Evolutionary conservation across 768 basidiomycete genomes (phyloP).

Genomic region (Podaxis sp.): DNA sequence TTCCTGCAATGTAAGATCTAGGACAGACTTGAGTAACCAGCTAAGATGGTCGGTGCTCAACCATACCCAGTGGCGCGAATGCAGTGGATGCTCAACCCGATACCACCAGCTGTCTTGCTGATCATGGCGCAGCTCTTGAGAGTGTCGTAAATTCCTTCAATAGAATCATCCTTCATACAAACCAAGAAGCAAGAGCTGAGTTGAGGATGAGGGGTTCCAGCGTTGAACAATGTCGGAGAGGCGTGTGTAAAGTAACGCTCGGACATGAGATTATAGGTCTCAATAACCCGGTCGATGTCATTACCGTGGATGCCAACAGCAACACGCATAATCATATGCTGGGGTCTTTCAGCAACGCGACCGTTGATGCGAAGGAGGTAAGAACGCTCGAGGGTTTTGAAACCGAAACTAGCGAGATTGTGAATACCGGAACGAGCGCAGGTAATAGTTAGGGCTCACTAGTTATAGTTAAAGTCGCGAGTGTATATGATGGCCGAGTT

Average conservation of each 20-base stretch:
- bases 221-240: conserved; percentile 96
- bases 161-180: conserved; percentile 97
- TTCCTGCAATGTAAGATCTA: conserved; percentile 97
- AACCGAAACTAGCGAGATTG: conserved; percentile 72
- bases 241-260: conserved; percentile 99
- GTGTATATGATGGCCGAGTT: conserved; percentile 97
- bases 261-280: conserved; percentile 96
- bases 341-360: conserved; percentile 93
- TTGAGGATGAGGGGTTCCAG: conserved; percentile 94
- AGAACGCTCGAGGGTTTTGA: conserved; percentile 98
- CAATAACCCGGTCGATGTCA: conserved; percentile 83
- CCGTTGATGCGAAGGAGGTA: conserved; percentile 94
- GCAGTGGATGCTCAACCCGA: conserved; percentile 92
- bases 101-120: conserved; percentile 98
- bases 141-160: conserved; percentile 99
- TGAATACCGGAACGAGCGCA: neutral
- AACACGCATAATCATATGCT: conserved; percentile 99
- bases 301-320: conserved; percentile 93
- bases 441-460: conserved; percentile 39
- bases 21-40: conserved; percentile 3
- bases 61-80: conserved; percentile 89
- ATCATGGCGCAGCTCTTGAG: conserved; percentile 99
- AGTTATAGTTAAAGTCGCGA: conserved; percentile 97
- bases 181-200: conserved; percentile 96
- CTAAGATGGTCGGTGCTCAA: neutral